Evolutionary conservation across 108 stramenopile species (phyloP).

Genomic region (Cyclotella kingstonii): DNA sequence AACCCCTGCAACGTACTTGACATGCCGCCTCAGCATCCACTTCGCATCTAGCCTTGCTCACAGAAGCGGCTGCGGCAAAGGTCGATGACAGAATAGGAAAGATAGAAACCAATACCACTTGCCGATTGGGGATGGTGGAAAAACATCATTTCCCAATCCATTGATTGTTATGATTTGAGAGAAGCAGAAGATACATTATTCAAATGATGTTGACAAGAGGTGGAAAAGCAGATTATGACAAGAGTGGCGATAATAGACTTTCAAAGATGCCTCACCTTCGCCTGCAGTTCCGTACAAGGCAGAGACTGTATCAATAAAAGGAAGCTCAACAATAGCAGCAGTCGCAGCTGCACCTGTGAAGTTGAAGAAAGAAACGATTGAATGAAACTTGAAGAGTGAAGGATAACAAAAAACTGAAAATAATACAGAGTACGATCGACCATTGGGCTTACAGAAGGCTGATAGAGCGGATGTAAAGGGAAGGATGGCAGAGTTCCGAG

Average conservation of each 20-base stretch:
- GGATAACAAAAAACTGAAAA: too few relatives aligned
- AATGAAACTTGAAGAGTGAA: too few relatives aligned
- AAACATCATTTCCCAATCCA: too few relatives aligned
- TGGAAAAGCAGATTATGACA: too few relatives aligned
- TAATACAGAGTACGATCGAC: too few relatives aligned
- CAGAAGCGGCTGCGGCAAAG: slow-evolving; percentile 88
- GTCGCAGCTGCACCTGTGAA: slow-evolving; percentile 90
- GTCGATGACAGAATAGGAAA: slow-evolving; percentile 73
- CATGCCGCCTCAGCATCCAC: slow-evolving; percentile 82
- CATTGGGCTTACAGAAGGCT: too few relatives aligned
- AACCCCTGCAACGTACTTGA: slow-evolving; percentile 1
- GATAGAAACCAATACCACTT: slow-evolving; percentile 47
- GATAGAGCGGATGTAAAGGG: slow-evolving; percentile 87
- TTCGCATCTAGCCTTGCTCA: slow-evolving; percentile 85
- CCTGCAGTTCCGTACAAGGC: slow-evolving; percentile 40
- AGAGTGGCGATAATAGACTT: too few relatives aligned
- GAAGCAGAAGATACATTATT: too few relatives aligned
- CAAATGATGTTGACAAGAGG: background rate
- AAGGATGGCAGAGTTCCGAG: slow-evolving; percentile 77
- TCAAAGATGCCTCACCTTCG: slow-evolving; percentile 35
- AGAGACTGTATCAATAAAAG: slow-evolving; percentile 64
- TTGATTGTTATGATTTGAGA: background rate
- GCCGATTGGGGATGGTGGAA: too few relatives aligned
- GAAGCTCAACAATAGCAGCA: slow-evolving; percentile 87
- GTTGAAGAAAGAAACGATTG: too few relatives aligned